A percentile compares a stretch with the other conserved stretches of the same genome.
phyloP scores from a whole-genome alignment of 73 alveolate genomes.

The Blepharisma japonicum region DNA sequence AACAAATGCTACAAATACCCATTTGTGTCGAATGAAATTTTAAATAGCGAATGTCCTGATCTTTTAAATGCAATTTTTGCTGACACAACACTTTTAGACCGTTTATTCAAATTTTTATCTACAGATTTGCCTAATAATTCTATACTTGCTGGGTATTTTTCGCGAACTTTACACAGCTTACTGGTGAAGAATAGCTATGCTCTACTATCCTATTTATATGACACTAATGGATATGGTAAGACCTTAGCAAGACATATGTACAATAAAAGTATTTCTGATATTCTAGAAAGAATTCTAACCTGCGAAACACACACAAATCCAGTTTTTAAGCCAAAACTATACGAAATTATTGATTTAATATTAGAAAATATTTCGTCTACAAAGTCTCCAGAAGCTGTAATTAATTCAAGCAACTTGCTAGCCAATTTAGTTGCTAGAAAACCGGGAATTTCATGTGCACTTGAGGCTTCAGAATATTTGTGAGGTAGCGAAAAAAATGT shows the following conservation, averaged over 20 bases:
- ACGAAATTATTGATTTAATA: not conserved
- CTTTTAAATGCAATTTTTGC: not conserved
- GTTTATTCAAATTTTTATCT: not conserved
- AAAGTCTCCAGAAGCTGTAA: not conserved
- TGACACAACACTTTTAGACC: not conserved
- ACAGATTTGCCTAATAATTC: not conserved
- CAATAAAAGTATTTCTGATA: not conserved
- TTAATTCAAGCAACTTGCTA: not conserved
- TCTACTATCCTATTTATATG: not conserved
- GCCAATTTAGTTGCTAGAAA: not conserved
- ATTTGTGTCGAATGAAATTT: not conserved
- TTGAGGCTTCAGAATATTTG: not conserved
- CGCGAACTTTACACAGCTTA: not conserved
- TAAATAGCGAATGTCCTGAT: not conserved
- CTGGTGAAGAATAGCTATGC: not conserved
- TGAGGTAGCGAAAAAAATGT: not conserved
- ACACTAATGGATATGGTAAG: not conserved
- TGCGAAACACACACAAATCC: constrained; percentile 18
- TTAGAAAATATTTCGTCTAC: not conserved
- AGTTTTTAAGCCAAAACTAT: not conserved
- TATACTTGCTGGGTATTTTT: constrained; percentile 27
- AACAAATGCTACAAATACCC: not conserved
- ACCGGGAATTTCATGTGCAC: not conserved
- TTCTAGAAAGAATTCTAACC: not conserved
- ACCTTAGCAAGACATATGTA: not conserved